These are phyloP conservation scores for Mycena amicta DNA, from an alignment of 768 basidiomycete species.

Conservation along the genomic window DNA sequence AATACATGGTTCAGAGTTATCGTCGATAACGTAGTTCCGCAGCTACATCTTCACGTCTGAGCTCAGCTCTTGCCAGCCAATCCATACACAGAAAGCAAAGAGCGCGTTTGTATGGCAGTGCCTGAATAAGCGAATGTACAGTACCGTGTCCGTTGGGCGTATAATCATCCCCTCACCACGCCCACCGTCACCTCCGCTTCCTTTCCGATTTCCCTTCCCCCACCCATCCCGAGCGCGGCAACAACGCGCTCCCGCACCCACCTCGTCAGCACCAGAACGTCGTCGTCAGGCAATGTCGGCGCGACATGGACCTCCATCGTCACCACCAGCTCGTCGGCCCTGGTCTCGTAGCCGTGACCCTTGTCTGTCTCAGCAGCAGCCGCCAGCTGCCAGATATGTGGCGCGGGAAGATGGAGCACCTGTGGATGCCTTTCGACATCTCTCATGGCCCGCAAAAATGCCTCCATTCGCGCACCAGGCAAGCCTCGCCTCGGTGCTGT, in stretches of 20 bases:
- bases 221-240: conserved; percentile 47
- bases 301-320: conserved; percentile 81
- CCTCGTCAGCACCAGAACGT: conserved; percentile 68
- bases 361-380: conserved; percentile 12
- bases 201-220: conserved; percentile 39
- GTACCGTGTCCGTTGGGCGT: background rate
- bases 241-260: conserved; percentile 77
- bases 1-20: too few species aligned
- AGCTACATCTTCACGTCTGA: too few species aligned
- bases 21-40: too few species aligned
- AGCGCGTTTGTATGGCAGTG: too few species aligned
- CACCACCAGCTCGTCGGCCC: conserved; percentile 55
- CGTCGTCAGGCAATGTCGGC: conserved; percentile 65
- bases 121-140: conserved; percentile 1
- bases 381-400: conserved; percentile 85
- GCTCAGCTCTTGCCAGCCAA: too few species aligned
- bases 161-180: conserved; percentile 55
- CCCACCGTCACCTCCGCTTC: conserved; percentile 76
- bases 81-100: too few species aligned
- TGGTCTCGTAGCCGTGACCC: too few species aligned
- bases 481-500: conserved; percentile 76
- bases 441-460: conserved; percentile 77
- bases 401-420: conserved; percentile 80
- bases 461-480: conserved; percentile 72
- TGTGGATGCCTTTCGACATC: conserved; percentile 87